Conservation (phyloP, 139 green algal genomes). For the Micractinium sp. region DNA sequence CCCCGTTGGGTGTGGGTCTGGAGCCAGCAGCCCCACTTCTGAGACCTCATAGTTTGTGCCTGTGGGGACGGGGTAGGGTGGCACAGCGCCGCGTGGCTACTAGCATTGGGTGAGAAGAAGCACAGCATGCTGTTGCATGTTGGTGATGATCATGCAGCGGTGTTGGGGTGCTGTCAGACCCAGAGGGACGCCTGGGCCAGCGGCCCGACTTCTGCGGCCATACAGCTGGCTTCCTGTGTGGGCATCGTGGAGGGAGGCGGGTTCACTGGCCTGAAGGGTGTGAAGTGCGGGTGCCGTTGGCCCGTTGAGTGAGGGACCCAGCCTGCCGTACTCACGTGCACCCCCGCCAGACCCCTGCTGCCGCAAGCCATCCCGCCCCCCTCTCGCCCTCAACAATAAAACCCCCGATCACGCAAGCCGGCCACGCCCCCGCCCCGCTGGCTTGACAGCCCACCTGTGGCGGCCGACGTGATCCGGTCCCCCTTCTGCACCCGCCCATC, state of each 20-base stretch:
- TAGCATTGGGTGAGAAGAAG: too few relatives aligned
- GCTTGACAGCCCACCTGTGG: slow-evolving; percentile 36
- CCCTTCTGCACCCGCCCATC: slow-evolving; percentile 74
- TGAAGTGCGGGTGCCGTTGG: background rate
- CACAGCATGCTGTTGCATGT: too few relatives aligned
- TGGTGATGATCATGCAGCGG: too few relatives aligned
- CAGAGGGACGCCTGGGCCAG: too few relatives aligned
- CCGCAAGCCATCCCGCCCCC: background rate
- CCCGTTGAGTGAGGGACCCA: background rate
- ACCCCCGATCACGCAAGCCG: background rate
- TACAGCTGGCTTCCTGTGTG: too few relatives aligned
- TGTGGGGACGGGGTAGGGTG: background rate
- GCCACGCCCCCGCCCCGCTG: background rate
- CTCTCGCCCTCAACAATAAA: background rate
- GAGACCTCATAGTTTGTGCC: slow-evolving; percentile 69
- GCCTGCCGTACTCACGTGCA: background rate
- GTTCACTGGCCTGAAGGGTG: background rate
- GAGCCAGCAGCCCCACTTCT: slow-evolving; percentile 78
- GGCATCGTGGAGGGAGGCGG: too few relatives aligned
- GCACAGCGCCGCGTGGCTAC: too few relatives aligned
- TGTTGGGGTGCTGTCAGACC: too few relatives aligned
- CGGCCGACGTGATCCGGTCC: slow-evolving; percentile 56
- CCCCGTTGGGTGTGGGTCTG: slow-evolving; percentile 63
- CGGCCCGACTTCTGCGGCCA: too few relatives aligned
- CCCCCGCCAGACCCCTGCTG: too few relatives aligned